These are phyloP conservation scores for Tolypocladium album DNA, from an alignment of 2,329 filamentous ascomycete genomes.

Conservation along the genomic window DNA sequence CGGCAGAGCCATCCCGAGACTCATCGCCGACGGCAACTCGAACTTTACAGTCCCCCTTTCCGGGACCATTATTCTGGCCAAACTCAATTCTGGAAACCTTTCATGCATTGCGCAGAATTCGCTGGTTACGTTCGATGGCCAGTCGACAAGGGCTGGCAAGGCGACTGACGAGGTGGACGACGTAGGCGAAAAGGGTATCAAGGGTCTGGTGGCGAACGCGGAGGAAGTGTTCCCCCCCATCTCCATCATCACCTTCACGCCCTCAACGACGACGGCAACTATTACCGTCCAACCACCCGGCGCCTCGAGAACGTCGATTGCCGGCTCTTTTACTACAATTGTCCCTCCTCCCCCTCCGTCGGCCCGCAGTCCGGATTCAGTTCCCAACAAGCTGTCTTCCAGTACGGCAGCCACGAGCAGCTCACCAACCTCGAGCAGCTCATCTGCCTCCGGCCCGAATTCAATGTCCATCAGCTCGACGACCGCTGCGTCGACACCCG, in stretches of 20 bases:
- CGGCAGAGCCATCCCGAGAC: slow-evolving; percentile 64
- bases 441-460: neutral
- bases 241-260: slow-evolving; percentile 4
- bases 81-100: slow-evolving; percentile 65
- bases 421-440: neutral
- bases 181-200: neutral
- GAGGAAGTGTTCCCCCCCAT: slow-evolving; percentile 1
- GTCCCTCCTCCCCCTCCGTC: neutral
- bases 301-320: neutral
- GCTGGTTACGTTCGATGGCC: slow-evolving; percentile 70
- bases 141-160: slow-evolving; percentile 21
- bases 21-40: slow-evolving; percentile 52
- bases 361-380: neutral
- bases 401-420: neutral
- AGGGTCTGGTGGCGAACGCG: neutral
- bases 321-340: neutral
- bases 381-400: neutral
- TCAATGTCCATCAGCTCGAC: neutral
- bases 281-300: neutral
- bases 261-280: neutral
- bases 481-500: neutral
- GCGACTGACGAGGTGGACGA: slow-evolving; percentile 2
- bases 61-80: slow-evolving; percentile 55
- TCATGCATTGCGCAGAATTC: slow-evolving; percentile 82
- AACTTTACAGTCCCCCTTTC: slow-evolving; percentile 73